These are phyloP conservation scores for Dinochytrium kinnereticum DNA, from an alignment of 371 early-diverging fungal species.

Conservation along the genomic window DNA sequence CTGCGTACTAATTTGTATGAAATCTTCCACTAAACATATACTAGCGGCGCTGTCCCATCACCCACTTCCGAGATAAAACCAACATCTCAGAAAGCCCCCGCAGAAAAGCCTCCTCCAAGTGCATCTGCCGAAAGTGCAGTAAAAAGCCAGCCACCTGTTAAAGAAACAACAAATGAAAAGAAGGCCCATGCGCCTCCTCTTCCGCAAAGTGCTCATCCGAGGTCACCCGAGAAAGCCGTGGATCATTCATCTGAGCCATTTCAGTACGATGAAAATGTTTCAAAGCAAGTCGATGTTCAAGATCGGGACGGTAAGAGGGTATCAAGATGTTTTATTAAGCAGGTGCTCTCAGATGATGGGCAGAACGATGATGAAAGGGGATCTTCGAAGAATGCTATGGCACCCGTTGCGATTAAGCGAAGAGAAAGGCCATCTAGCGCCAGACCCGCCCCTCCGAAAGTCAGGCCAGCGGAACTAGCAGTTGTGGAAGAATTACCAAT, in stretches of 20 bases:
- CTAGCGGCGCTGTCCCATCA: too few species aligned
- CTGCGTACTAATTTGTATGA: too few species aligned
- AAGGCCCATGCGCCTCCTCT: background rate
- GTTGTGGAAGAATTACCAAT: constrained; percentile 36
- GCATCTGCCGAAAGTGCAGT: background rate
- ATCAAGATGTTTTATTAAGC: too few species aligned
- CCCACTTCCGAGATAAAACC: too few species aligned
- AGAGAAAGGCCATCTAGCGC: constrained; percentile 55
- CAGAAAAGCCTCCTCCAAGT: too few species aligned
- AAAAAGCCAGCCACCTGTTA: background rate
- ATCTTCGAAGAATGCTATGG: background rate
- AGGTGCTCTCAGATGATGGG: too few species aligned
- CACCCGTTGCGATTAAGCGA: background rate
- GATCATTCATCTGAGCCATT: background rate
- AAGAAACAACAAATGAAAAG: background rate
- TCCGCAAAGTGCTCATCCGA: background rate
- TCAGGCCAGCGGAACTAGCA: constrained; percentile 40
- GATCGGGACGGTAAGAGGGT: background rate
- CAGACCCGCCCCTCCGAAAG: constrained; percentile 55
- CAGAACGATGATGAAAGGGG: background rate
- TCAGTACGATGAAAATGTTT: background rate
- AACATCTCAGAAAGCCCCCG: too few species aligned
- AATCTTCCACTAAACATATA: too few species aligned
- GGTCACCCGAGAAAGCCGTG: background rate
- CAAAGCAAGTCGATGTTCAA: background rate